Evolutionary conservation across 2,329 filamentous ascomycete species (phyloP).

Genomic region (Botrytis paeoniae): DNA sequence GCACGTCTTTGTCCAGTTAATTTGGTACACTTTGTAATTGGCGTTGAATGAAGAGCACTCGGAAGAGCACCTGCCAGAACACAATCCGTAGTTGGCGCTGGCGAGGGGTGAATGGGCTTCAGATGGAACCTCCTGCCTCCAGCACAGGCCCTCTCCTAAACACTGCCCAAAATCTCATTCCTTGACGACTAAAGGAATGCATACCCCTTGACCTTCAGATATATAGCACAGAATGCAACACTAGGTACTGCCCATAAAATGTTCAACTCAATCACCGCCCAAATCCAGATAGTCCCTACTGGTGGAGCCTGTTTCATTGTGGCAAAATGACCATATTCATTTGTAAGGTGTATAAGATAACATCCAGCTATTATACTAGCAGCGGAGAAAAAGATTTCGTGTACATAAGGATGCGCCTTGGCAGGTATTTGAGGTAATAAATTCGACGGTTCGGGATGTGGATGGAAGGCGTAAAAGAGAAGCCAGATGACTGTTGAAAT

Average conservation of each 20-base stretch:
- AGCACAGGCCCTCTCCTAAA: neutral
- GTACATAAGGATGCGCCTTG: slow-evolving; percentile 47
- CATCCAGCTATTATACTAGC: slow-evolving; percentile 63
- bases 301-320: slow-evolving; percentile 92
- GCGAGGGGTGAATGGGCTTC: neutral
- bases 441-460: slow-evolving; percentile 43
- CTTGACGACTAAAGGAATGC: slow-evolving; percentile 27
- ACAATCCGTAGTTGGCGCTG: neutral
- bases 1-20: neutral
- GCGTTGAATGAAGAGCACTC: neutral
- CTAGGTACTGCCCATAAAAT: slow-evolving; percentile 61
- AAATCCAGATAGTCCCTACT: slow-evolving; percentile 86
- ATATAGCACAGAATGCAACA: slow-evolving; percentile 39
- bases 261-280: slow-evolving; percentile 85
- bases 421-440: slow-evolving; percentile 51
- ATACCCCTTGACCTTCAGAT: slow-evolving; percentile 32
- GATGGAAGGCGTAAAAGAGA: slow-evolving; percentile 38
- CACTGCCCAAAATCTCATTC: slow-evolving; percentile 10
- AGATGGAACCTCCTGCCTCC: neutral
- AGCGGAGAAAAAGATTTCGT: slow-evolving; percentile 61
- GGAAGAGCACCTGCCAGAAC: neutral
- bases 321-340: slow-evolving; percentile 75
- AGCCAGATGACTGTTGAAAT: slow-evolving; percentile 39
- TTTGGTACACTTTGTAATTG: neutral
- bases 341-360: slow-evolving; percentile 79